Percentiles rank a stretch among this genome's conserved stretches.
These are phyloP conservation scores for Lagenaria siceraria DNA, from an alignment of 306 rosid genomes.

Conservation along the genomic window DNA sequence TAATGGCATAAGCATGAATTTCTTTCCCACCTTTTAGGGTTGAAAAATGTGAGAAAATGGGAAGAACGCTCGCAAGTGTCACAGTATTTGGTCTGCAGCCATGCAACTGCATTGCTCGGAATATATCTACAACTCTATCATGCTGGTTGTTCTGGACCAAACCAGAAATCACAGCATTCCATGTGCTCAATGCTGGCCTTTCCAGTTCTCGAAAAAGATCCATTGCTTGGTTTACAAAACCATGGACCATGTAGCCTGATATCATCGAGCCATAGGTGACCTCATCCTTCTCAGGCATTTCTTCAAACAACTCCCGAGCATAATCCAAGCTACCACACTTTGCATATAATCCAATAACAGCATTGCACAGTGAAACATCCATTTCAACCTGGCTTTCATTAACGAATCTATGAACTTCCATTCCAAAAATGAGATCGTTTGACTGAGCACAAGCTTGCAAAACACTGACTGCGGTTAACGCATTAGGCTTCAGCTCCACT, in stretches of 20 bases:
- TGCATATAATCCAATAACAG: constrained; percentile 64
- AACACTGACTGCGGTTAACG: constrained; percentile 43
- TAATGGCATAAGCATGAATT: constrained; percentile 59
- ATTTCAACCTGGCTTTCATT: constrained; percentile 34
- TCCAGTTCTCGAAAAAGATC: constrained; percentile 33
- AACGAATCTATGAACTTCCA: constrained; percentile 43
- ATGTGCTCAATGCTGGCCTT: constrained; percentile 34
- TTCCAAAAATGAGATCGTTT: constrained; percentile 49
- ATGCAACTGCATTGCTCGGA: constrained; percentile 40
- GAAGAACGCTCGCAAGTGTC: constrained; percentile 62
- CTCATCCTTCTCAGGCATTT: constrained; percentile 58
- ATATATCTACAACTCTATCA: constrained; percentile 33
- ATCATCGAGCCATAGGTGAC: constrained; percentile 52
- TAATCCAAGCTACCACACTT: constrained; percentile 73
- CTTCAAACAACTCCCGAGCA: constrained; percentile 56
- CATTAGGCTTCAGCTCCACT: constrained; percentile 33
- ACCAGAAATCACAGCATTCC: constrained; percentile 76
- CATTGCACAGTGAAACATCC: constrained; percentile 49
- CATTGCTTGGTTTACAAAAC: constrained; percentile 57
- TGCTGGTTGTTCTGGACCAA: constrained; percentile 58
- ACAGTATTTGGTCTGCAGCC: constrained; percentile 53
- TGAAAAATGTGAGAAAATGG: constrained; percentile 38
- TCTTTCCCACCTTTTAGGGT: constrained; percentile 63
- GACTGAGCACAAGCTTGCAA: constrained; percentile 91
- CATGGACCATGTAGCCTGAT: constrained; percentile 64